Conservation (phyloP, 2,329 filamentous ascomycete species). For the Ceratocystiopsis brevicomis region DNA sequence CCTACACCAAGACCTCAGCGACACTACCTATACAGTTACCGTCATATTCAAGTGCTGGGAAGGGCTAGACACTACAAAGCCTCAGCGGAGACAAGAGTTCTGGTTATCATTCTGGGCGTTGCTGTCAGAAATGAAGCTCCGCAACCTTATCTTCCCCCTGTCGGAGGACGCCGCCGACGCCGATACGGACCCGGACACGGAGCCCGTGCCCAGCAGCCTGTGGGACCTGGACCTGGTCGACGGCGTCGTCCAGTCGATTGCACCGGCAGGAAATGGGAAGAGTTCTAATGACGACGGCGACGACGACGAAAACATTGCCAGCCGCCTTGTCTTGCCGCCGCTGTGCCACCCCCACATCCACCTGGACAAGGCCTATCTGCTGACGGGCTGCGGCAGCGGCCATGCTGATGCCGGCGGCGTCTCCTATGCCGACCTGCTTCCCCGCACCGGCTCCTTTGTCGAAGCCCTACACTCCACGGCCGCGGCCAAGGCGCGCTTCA, state of each 20-base stretch:
- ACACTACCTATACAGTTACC: too few relatives aligned
- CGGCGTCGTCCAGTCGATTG: slow-evolving; percentile 3
- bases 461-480: slow-evolving; percentile 38
- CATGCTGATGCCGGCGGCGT: slow-evolving; percentile 14
- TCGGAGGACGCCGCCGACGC: not conserved
- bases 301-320: not conserved
- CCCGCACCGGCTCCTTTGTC: slow-evolving; percentile 39
- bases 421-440: slow-evolving; percentile 40
- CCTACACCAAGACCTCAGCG: too few relatives aligned
- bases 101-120: too few relatives aligned
- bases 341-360: slow-evolving; percentile 59
- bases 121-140: not conserved
- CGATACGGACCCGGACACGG: too few relatives aligned
- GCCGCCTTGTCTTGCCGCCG: slow-evolving; percentile 16
- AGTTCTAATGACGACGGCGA: not conserved
- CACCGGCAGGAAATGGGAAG: not conserved
- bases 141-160: not conserved
- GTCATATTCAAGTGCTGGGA: too few relatives aligned
- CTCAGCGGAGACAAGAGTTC: too few relatives aligned
- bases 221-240: slow-evolving; percentile 8
- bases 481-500: slow-evolving; percentile 44
- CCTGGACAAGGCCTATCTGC: slow-evolving; percentile 46
- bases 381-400: slow-evolving; percentile 18
- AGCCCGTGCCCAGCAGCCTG: not conserved
- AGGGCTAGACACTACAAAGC: too few relatives aligned